phyloP scores from a whole-genome alignment of 2,329 filamentous ascomycete species.

The Colletotrichum somersetense region DNA sequence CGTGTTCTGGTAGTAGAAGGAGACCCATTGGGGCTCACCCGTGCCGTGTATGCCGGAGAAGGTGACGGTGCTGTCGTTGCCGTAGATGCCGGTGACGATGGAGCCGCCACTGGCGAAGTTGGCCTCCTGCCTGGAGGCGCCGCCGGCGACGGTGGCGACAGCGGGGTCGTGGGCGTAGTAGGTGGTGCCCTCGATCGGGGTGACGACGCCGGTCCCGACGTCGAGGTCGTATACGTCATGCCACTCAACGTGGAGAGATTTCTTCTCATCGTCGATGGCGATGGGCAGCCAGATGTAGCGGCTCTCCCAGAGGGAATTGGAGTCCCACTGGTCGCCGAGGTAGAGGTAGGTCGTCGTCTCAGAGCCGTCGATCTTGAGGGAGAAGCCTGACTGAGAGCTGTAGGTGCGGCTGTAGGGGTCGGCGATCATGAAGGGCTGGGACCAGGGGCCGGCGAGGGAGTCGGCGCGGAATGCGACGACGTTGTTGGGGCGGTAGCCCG shows the following conservation, averaged over 20 bases:
- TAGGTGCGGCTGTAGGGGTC: slow-evolving; percentile 63
- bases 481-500: slow-evolving; percentile 72
- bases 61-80: slow-evolving; percentile 64
- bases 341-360: slow-evolving; percentile 65
- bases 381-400: slow-evolving; percentile 65
- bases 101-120: slow-evolving; percentile 59
- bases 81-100: slow-evolving; percentile 65
- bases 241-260: slow-evolving; percentile 62
- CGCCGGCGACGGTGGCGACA: slow-evolving; percentile 54
- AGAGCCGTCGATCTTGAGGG: slow-evolving; percentile 60
- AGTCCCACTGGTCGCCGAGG: slow-evolving; percentile 64
- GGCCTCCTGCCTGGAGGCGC: slow-evolving; percentile 64
- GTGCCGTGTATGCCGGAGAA: slow-evolving; percentile 58
- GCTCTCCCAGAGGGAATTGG: slow-evolving; percentile 65
- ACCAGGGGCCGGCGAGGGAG: slow-evolving; percentile 62
- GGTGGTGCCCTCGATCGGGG: slow-evolving; percentile 59
- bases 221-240: slow-evolving; percentile 67
- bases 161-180: slow-evolving; percentile 59
- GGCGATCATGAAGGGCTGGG: slow-evolving; percentile 63
- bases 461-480: slow-evolving; percentile 68
- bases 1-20: slow-evolving; percentile 69
- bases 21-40: slow-evolving; percentile 65
- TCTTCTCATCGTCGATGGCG: slow-evolving; percentile 63
- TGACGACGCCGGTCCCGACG: slow-evolving; percentile 63
- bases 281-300: slow-evolving; percentile 69